A percentile compares a stretch with the other conserved stretches of the same genome.
Evolutionary conservation across 2,329 filamentous ascomycete species (phyloP).

Genomic region (Pseudogymnoascus sp.): DNA sequence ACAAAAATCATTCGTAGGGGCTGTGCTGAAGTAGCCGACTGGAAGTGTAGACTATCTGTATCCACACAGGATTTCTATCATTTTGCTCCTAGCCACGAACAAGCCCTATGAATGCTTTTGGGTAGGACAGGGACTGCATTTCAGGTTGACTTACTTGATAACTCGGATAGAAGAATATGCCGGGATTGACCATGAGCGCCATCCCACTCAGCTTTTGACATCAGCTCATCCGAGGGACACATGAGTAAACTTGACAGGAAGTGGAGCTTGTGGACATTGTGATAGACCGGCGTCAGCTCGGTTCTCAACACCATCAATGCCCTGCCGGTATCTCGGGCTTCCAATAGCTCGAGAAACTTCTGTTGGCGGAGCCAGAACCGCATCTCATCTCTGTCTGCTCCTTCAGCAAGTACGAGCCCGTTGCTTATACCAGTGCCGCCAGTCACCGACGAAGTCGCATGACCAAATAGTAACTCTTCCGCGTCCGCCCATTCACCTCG

Average conservation of each 20-base stretch:
- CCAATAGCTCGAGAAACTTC: slow-evolving; percentile 87
- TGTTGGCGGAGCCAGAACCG: slow-evolving; percentile 84
- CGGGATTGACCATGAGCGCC: slow-evolving; percentile 71
- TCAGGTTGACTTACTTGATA: slow-evolving; percentile 62
- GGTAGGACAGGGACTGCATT: background rate
- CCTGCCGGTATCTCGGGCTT: slow-evolving; percentile 62
- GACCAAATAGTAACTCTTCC: slow-evolving; percentile 69
- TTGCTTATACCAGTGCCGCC: slow-evolving; percentile 26
- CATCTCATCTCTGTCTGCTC: slow-evolving; percentile 72
- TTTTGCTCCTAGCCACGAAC: background rate
- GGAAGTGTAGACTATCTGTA: background rate
- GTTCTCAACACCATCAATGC: slow-evolving; percentile 78
- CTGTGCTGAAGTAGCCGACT: background rate
- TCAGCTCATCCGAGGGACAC: slow-evolving; percentile 76
- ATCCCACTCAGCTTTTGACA: slow-evolving; percentile 74
- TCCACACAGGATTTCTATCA: background rate
- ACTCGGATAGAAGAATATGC: slow-evolving; percentile 64
- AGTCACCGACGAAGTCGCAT: slow-evolving; percentile 8
- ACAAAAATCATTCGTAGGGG: background rate
- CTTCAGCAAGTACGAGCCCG: slow-evolving; percentile 61
- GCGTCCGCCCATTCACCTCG: slow-evolving; percentile 76
- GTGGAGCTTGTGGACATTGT: slow-evolving; percentile 70
- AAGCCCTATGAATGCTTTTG: background rate
- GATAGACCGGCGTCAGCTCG: slow-evolving; percentile 80
- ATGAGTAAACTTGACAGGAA: slow-evolving; percentile 83